phyloP scores from a whole-genome alignment of 768 basidiomycete species.

The Panus rudis region DNA sequence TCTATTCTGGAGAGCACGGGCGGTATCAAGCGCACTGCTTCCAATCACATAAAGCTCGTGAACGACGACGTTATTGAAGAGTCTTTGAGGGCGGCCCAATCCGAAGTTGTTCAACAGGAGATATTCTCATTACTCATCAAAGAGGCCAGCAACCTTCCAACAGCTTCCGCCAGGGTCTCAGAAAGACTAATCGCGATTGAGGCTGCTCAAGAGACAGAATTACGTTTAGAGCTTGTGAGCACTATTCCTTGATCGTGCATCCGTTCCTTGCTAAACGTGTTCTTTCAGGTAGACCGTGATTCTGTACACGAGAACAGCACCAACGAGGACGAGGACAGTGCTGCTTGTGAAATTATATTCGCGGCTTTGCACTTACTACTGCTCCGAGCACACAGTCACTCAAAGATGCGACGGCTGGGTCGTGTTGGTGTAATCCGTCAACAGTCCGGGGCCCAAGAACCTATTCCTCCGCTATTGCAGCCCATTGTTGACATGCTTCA shows the following conservation, averaged over 20 bases:
- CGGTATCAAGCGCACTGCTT: slow-evolving; percentile 28
- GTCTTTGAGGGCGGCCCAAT: slow-evolving; percentile 52
- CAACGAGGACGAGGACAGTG: slow-evolving; percentile 16
- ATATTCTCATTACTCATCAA: slow-evolving; percentile 67
- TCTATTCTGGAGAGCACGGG: slow-evolving; percentile 35
- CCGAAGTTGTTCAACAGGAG: slow-evolving; percentile 74
- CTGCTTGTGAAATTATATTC: slow-evolving; percentile 59
- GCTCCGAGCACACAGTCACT: slow-evolving; percentile 47
- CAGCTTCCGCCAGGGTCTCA: slow-evolving; percentile 70
- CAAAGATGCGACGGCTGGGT: slow-evolving; percentile 36
- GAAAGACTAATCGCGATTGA: slow-evolving; percentile 74
- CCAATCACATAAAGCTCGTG: slow-evolving; percentile 26
- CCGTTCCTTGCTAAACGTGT: not conserved
- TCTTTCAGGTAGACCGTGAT: slow-evolving; percentile 23
- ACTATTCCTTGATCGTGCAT: slow-evolving; percentile 5
- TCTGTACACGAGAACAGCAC: not conserved
- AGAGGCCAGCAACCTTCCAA: slow-evolving; percentile 72
- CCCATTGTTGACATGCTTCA: slow-evolving; percentile 76
- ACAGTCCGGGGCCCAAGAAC: slow-evolving; percentile 10
- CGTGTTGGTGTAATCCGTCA: slow-evolving; percentile 18
- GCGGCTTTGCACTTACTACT: slow-evolving; percentile 57
- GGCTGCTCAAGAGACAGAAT: slow-evolving; percentile 61
- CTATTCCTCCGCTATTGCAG: slow-evolving; percentile 44
- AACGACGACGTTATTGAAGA: slow-evolving; percentile 25
- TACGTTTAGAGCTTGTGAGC: slow-evolving; percentile 68